Conservation (phyloP, 306 rosid genomes). For the Vigna reflexopilosa region DNA sequence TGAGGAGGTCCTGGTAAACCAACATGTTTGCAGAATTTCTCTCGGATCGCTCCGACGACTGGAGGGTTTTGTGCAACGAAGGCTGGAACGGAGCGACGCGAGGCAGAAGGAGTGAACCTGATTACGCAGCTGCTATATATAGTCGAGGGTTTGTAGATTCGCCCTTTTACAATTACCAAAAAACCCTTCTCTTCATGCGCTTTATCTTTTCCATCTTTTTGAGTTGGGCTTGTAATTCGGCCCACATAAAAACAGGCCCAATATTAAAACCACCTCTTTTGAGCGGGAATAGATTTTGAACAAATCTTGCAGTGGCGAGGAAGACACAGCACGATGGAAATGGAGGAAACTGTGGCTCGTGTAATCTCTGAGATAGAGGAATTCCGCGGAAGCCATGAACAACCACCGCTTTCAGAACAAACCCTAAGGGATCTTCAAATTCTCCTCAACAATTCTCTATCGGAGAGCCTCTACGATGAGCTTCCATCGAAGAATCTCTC, state of each 20-base stretch:
- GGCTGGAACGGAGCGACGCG: conserved; percentile 36
- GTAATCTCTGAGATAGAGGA: conserved; percentile 69
- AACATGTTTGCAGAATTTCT: conserved; percentile 58
- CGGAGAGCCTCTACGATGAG: conserved; percentile 57
- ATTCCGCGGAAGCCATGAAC: conserved; percentile 48
- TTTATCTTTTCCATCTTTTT: too few species aligned
- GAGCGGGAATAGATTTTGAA: conserved; percentile 37
- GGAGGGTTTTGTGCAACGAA: not conserved
- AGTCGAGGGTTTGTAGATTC: conserved; percentile 59
- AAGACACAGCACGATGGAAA: conserved; percentile 16
- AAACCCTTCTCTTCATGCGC: not conserved
- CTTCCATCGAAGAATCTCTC: conserved; percentile 49
- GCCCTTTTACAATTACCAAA: not conserved
- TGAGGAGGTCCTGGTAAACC: conserved; percentile 72
- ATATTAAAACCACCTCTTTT: not conserved
- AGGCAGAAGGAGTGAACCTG: not conserved
- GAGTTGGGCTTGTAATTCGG: not conserved
- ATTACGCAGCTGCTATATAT: conserved; percentile 39
- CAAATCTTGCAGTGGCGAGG: too few species aligned
- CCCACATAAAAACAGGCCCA: not conserved
- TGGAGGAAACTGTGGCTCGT: conserved; percentile 62
- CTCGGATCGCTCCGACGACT: conserved; percentile 51
- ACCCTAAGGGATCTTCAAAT: conserved; percentile 67
- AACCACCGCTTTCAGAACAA: conserved; percentile 59
- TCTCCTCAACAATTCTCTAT: conserved; percentile 50